Percentiles rank a stretch among this genome's conserved stretches.
phyloP scores from a whole-genome alignment of 257 asterid genomes.

The Solanum virginianum region DNA sequence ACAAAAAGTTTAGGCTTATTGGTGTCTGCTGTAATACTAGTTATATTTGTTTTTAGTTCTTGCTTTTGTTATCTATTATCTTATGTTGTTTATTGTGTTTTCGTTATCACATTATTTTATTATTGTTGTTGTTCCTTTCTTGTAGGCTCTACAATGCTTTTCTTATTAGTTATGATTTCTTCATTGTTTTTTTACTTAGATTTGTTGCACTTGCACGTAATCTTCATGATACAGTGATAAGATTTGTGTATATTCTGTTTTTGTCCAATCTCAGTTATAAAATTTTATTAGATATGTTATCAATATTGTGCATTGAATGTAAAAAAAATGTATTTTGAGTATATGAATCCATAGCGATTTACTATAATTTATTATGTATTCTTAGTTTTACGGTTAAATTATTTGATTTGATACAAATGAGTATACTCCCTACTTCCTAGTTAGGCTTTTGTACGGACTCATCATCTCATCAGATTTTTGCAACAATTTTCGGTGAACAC shows the following conservation, averaged over 20 bases:
- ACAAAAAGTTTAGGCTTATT: no score
- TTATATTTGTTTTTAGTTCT: no score
- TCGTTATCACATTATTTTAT: no score
- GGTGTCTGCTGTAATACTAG: no score
- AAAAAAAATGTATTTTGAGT: not conserved
- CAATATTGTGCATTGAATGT: no score
- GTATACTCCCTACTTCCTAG: not conserved
- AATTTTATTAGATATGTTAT: no score
- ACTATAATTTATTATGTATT: not conserved
- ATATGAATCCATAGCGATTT: not conserved
- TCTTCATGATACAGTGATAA: no score
- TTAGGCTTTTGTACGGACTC: not conserved
- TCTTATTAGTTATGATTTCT: not conserved
- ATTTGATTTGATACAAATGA: not conserved
- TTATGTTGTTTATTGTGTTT: no score
- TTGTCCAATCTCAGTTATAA: no score
- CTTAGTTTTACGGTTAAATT: not conserved
- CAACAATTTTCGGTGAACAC: not conserved
- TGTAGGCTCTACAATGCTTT: not conserved
- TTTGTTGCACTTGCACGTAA: not conserved
- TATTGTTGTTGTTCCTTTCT: no score
- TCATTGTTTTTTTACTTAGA: no score
- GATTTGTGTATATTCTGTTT: fast-evolving
- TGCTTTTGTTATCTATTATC: no score
- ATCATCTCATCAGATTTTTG: not conserved